Evolutionary conservation across 257 asterid genomes (phyloP).

Genomic region (Salvia splendens): DNA sequence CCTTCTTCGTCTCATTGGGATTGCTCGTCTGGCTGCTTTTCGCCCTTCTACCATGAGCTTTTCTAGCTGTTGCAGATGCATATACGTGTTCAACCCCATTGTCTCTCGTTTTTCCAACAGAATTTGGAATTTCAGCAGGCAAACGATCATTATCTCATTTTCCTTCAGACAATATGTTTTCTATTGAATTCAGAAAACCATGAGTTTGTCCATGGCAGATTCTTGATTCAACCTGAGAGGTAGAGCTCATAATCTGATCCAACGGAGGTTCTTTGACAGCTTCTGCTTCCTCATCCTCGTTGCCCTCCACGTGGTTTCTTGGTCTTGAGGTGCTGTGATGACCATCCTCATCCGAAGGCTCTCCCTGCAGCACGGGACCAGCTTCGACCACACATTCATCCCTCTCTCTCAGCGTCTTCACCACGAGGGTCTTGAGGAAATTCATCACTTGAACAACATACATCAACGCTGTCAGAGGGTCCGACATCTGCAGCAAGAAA

Average conservation of each 20-base stretch:
- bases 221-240: slow-evolving; percentile 31
- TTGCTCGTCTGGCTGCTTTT: slow-evolving; percentile 43
- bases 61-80: slow-evolving; percentile 22
- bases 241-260: slow-evolving; percentile 24
- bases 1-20: slow-evolving; percentile 37
- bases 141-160: slow-evolving; percentile 28
- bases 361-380: slow-evolving; percentile 34
- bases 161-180: slow-evolving; percentile 36
- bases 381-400: slow-evolving; percentile 47
- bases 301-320: slow-evolving; percentile 20
- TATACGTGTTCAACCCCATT: slow-evolving; percentile 15
- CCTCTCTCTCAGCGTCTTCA: slow-evolving; percentile 52
- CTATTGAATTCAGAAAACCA: slow-evolving; percentile 41
- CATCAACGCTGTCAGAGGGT: slow-evolving; percentile 75
- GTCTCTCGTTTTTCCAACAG: slow-evolving; percentile 8
- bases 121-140: slow-evolving; percentile 26
- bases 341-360: slow-evolving; percentile 55
- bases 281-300: slow-evolving; percentile 30
- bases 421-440: slow-evolving; percentile 63
- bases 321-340: slow-evolving; percentile 32
- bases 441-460: slow-evolving; percentile 77
- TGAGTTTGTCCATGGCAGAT: slow-evolving; percentile 22
- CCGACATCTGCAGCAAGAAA: slow-evolving; percentile 58
- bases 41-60: slow-evolving; percentile 46
- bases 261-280: slow-evolving; percentile 24